phyloP scores from a whole-genome alignment of 345 rosid species.

The Populus davidiana region DNA sequence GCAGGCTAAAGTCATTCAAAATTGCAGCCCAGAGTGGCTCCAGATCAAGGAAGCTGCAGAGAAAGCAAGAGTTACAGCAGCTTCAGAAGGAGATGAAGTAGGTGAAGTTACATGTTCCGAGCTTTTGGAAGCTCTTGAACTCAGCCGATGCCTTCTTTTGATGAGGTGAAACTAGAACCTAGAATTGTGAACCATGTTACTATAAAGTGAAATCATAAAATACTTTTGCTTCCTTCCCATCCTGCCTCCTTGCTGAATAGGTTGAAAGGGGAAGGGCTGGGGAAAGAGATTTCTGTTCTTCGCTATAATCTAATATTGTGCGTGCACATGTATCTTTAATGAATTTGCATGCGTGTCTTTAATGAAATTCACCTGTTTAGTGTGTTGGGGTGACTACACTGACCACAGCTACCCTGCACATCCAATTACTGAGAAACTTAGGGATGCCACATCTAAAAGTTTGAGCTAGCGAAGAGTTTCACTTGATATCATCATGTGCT shows the following conservation, averaged over 20 bases:
- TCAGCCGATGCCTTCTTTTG: constrained; percentile 87
- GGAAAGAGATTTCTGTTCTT: not conserved
- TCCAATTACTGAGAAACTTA: not conserved
- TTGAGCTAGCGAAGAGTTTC: constrained; percentile 1
- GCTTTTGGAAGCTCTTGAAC: constrained; percentile 97
- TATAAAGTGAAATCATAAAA: not conserved
- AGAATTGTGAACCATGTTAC: not conserved
- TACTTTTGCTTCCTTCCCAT: not conserved
- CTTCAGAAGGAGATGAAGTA: constrained; percentile 74
- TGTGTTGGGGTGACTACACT: not conserved
- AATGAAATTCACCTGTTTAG: not conserved
- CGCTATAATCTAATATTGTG: not conserved
- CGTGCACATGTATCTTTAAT: not conserved
- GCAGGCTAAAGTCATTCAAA: constrained; percentile 95
- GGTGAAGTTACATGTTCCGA: constrained; percentile 92
- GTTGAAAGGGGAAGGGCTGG: not conserved
- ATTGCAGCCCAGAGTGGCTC: constrained; percentile 79
- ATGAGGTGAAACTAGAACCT: constrained; percentile 64
- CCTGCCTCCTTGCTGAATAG: not conserved
- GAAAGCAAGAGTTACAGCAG: constrained; percentile 74
- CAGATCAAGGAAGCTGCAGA: constrained; percentile 90
- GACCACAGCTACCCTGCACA: not conserved
- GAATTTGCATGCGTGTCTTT: not conserved
- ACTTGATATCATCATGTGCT: not conserved
- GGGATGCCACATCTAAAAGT: constrained; percentile 2